Evolutionary conservation across 805 yeast genomes (phyloP).

Genomic region (Candida stauntonica): DNA sequence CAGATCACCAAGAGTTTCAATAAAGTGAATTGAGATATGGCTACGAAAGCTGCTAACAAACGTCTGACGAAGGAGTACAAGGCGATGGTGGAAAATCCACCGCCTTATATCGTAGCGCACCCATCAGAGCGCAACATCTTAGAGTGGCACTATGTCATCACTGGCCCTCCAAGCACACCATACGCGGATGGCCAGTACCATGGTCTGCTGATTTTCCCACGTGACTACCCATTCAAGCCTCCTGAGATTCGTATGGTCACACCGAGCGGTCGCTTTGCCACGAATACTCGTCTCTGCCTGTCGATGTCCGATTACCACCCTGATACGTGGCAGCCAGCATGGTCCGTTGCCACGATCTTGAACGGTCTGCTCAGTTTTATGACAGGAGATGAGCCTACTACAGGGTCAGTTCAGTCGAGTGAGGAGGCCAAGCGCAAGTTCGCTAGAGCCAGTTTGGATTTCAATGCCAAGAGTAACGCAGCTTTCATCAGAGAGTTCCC

Average conservation of each 20-base stretch:
- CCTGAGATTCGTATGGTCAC: slow-evolving; percentile 87
- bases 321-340: slow-evolving; percentile 93
- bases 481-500: slow-evolving; percentile 65
- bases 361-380: slow-evolving; percentile 86
- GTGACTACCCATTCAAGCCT: slow-evolving; percentile 87
- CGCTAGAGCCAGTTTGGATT: slow-evolving; percentile 58
- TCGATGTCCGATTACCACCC: slow-evolving; percentile 96
- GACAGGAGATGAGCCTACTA: slow-evolving; percentile 82
- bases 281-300: slow-evolving; percentile 77
- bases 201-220: slow-evolving; percentile 78
- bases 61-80: slow-evolving; percentile 77
- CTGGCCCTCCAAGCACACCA: slow-evolving; percentile 90
- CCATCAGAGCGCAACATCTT: slow-evolving; percentile 85
- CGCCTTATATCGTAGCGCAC: slow-evolving; percentile 78
- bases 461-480: slow-evolving; percentile 52
- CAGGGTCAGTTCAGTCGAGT: slow-evolving; percentile 73
- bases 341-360: slow-evolving; percentile 88
- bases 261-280: slow-evolving; percentile 82
- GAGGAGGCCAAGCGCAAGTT: slow-evolving; percentile 49
- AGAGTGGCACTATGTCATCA: slow-evolving; percentile 90
- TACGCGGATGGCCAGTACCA: slow-evolving; percentile 86
- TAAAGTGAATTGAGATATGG: too few species aligned
- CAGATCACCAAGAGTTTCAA: too few species aligned
- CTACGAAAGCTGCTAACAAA: slow-evolving; percentile 41
- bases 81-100: slow-evolving; percentile 69